phyloP scores from a whole-genome alignment of 2,329 filamentous ascomycete genomes.

The Leptodontidium sp. region DNA sequence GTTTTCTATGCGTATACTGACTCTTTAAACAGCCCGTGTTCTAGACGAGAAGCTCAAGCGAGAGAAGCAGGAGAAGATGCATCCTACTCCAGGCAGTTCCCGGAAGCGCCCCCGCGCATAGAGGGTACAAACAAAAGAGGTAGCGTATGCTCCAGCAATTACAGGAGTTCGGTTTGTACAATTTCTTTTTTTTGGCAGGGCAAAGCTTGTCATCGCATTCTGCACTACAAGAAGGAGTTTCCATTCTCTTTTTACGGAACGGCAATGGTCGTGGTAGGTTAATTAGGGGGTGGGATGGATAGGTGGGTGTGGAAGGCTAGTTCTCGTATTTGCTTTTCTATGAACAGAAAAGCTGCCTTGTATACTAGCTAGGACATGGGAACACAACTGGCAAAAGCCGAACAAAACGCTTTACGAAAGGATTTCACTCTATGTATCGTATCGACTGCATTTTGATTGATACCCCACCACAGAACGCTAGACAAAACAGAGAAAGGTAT shows the following conservation, averaged over 20 bases:
- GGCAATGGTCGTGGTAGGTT: background rate
- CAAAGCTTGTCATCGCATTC: background rate
- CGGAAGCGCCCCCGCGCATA: conserved; percentile 62
- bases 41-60: conserved; percentile 73
- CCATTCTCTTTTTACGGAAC: background rate
- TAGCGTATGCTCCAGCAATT: background rate
- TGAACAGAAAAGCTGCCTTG: conserved; percentile 17
- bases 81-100: conserved; percentile 56
- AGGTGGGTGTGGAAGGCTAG: background rate
- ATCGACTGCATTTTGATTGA: background rate
- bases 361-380: conserved; percentile 8
- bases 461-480: background rate
- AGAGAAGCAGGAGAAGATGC: conserved; percentile 63
- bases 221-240: background rate
- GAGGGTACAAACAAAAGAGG: background rate
- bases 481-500: background rate
- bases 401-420: background rate
- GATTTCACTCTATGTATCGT: background rate
- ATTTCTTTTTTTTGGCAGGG: background rate
- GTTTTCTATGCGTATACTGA: conserved; percentile 27
- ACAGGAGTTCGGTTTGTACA: background rate
- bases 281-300: background rate
- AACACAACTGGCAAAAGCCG: background rate
- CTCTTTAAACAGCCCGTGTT: conserved; percentile 60
- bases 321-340: conserved; percentile 11